Conservation (phyloP, 23 red algal species). For the Cyanidioschyzon merolae region DNA sequence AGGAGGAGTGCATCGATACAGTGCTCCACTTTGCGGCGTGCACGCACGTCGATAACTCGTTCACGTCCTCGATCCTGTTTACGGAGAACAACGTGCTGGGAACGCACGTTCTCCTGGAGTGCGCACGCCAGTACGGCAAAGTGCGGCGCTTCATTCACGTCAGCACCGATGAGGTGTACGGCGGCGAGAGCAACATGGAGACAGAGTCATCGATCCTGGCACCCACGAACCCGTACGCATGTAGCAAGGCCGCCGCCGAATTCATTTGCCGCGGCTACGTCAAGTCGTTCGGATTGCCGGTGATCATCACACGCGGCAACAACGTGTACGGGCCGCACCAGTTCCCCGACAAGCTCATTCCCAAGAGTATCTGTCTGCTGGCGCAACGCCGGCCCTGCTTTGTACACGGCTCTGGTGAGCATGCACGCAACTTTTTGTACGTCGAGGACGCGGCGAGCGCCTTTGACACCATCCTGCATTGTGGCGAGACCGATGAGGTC, state of each 20-base stretch:
- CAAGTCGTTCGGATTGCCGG: constrained; percentile 79
- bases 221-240: constrained; percentile 94
- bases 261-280: constrained; percentile 71
- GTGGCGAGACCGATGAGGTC: constrained; percentile 58
- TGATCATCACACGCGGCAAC: constrained; percentile 88
- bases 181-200: constrained; percentile 62
- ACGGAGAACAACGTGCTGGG: constrained; percentile 92
- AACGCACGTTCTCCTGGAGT: constrained; percentile 78
- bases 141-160: constrained; percentile 81
- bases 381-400: constrained; percentile 30
- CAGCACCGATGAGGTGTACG: constrained; percentile 97
- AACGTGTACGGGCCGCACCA: constrained; percentile 95
- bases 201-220: constrained; percentile 73
- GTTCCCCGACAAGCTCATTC: constrained; percentile 96
- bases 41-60: constrained; percentile 93
- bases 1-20: constrained; percentile 74
- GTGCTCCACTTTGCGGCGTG: constrained; percentile 95
- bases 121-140: constrained; percentile 51
- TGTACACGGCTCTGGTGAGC: constrained; percentile 79
- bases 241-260: constrained; percentile 90
- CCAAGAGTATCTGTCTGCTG: constrained; percentile 68
- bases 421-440: constrained; percentile 66
- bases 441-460: constrained; percentile 74
- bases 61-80: constrained; percentile 70
- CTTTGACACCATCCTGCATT: constrained; percentile 77